Conservation (phyloP, 2,329 filamentous ascomycete species). For the Chrysosphaeria jannelii region DNA sequence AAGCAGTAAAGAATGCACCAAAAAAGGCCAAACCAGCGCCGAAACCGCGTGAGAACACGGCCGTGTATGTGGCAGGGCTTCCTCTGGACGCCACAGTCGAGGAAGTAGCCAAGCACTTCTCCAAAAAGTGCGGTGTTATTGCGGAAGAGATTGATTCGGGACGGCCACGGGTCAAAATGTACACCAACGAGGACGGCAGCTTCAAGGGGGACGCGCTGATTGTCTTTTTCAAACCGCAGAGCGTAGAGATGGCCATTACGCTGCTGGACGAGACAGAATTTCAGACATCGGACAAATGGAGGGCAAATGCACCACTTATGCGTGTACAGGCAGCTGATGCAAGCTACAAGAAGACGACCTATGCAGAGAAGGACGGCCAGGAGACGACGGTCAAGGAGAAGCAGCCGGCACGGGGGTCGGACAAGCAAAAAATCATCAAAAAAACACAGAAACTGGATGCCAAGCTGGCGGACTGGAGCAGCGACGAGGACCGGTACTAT, state of each 20-base stretch:
- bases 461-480: conserved; percentile 82
- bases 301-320: too few species aligned
- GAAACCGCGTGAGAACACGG: conserved; percentile 42
- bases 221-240: conserved; percentile 84
- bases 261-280: conserved; percentile 63
- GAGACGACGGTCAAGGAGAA: too few species aligned
- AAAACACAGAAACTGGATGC: conserved; percentile 78
- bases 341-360: conserved; percentile 70
- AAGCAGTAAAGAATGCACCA: conserved; percentile 3
- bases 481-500: conserved; percentile 35
- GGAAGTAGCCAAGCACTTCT: conserved; percentile 64
- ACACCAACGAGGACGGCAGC: conserved; percentile 46
- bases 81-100: conserved; percentile 49
- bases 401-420: conserved; percentile 11
- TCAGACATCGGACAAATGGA: conserved; percentile 16
- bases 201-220: conserved; percentile 88
- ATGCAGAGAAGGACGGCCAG: conserved; percentile 9
- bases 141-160: conserved; percentile 82
- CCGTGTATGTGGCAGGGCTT: conserved; percentile 72
- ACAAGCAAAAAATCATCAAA: conserved; percentile 71
- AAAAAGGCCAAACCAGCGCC: conserved; percentile 8
- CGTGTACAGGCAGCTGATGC: conserved; percentile 59
- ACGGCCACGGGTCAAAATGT: conserved; percentile 74
- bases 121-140: conserved; percentile 60
- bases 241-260: conserved; percentile 60